Base-by-base conservation (phyloP, 108 stramenopile species). In the Skeletonema tropicum region DNA sequence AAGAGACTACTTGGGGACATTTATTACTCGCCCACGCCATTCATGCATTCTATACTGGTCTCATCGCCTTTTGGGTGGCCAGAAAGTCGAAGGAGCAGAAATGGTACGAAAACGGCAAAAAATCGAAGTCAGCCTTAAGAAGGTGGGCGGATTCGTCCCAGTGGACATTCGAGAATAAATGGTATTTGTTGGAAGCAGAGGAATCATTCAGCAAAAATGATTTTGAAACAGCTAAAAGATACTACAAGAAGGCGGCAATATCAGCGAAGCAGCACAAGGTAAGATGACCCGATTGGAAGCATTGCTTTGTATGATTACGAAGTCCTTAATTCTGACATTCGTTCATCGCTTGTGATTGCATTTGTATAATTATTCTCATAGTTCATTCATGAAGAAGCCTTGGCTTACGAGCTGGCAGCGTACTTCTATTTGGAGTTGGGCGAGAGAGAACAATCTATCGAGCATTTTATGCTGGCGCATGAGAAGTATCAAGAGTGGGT, bases 141-240 rank as follows among this genome's bases (percentile, higher is more conserved):
- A n/a, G n/a, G n/a, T n/a, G n/a, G n/a, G n/a, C n/a, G n/a, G n/a
- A n/a, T n/a, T n/a, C n/a, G 14, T 42, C 41, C 41, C 41, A 42
- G 41, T 42, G 41, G 41, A 42, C 41, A 15, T 42, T 42, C 4
- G 41, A 42, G 41, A 42, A 42, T 15, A 59, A 59, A 59, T 26
- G 29, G 29, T 33, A 13, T 13, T 59, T 59, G 58, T 33, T 59
- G 29, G 58, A 26, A 15, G 58, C 58, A 59, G 58, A 59, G 58
- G 30, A 59, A n/a, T n/a, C n/a, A n/a, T n/a, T n/a, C n/a, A n/a
- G n/a, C n/a, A n/a, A n/a, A n/a, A n/a, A n/a, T n/a, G 41, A 42
- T 15, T 13, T 42, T 42, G 41, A 42, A 15, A 14, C 14, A 42
- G 41, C 41, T 42, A 42, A 42, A 42, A 14, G 14, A 15, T 15